Base-by-base conservation (phyloP, 768 basidiomycete genomes). In the Chalciporus pseudorubinellus region DNA sequence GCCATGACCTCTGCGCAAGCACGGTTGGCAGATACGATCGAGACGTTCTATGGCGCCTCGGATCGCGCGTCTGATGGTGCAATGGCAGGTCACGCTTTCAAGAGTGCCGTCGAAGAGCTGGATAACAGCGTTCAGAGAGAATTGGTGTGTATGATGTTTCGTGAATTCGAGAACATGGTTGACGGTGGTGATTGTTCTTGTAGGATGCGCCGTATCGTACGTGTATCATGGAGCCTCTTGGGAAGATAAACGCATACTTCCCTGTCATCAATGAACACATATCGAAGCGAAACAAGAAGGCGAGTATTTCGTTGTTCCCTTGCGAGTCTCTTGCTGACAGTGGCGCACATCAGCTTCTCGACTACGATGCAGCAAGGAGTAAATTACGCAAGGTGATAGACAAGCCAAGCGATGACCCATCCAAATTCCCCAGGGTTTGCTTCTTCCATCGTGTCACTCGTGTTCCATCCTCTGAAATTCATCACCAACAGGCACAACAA, bases 61-160 rank as follows among this genome's bases (percentile, higher is more conserved):
- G 92, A 93, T 76, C 80, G 81, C 52, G 73, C 82, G 28, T 92
- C 90, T 10, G 92, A 94, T 57, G 90, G 93, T 40, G 97, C 95
- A 9, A 97, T 98, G 92, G 89, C 95, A 0, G 90, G 92, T 2
- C 92, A 98, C 61, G 90, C 97, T 2, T 99, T 98, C 77, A 95
- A 91, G 65, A 82, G 91, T 31, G 91, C 94, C 0, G 90, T 97
- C 8, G 92, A 95, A 59, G 97, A 99, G 55, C 76, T 98, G 39
- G 97, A 99, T 60, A 77, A 81, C 1, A 87, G 84, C 38, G 85
- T 97, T 34, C 82, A 83, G 24, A 72, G 92, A 52, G 92, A 97
- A 68, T 77, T 99, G 51, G 94, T 95, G 57, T 45, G 87, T 74
- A n/a, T 22, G 29, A 18, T n/a, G 20, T 40, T 20, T 26, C 13